Conservation (phyloP, 2,329 filamentous ascomycete species). For the Mariannaea elegans region DNA sequence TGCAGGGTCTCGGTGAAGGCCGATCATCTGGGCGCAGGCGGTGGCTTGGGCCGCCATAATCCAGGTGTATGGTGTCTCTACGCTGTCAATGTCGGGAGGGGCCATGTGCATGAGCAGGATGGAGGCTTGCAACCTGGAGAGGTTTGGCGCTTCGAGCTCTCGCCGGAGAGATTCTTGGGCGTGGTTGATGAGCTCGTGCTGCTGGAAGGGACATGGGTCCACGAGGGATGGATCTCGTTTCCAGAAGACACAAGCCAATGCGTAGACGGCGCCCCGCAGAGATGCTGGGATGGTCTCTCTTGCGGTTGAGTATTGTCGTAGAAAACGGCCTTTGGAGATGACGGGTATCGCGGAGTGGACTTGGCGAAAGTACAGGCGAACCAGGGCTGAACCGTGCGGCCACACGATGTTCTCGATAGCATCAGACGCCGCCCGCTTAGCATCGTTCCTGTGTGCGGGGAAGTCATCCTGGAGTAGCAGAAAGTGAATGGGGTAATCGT, state of each 20-base stretch:
- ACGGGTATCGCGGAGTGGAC: slow-evolving; percentile 56
- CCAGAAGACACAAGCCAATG: slow-evolving; percentile 55
- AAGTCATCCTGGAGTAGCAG: slow-evolving; percentile 55
- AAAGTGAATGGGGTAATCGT: slow-evolving; percentile 56
- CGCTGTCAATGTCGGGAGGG: slow-evolving; percentile 55
- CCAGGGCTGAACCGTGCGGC: slow-evolving; percentile 50
- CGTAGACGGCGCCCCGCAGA: slow-evolving; percentile 55
- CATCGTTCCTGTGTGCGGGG: slow-evolving; percentile 51
- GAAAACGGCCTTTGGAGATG: slow-evolving; percentile 55
- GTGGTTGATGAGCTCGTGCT: slow-evolving; percentile 52
- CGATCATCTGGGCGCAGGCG: slow-evolving; percentile 56
- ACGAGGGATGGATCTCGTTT: slow-evolving; percentile 43
- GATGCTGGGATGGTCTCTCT: slow-evolving; percentile 52
- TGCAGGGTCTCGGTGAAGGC: slow-evolving; percentile 54
- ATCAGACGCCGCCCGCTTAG: slow-evolving; percentile 50
- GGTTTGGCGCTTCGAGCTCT: slow-evolving; percentile 57
- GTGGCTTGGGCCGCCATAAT: slow-evolving; percentile 53
- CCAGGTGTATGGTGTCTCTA: slow-evolving; percentile 57
- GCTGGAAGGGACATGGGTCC: slow-evolving; percentile 48
- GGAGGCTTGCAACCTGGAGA: slow-evolving; percentile 57
- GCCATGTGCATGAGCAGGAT: slow-evolving; percentile 55
- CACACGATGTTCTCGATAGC: slow-evolving; percentile 53
- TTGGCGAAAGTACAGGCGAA: slow-evolving; percentile 56
- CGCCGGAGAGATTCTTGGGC: slow-evolving; percentile 54
- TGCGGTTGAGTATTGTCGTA: slow-evolving; percentile 49